Conservation (phyloP, 768 basidiomycete species). For the Infundibulicybe gibba region DNA sequence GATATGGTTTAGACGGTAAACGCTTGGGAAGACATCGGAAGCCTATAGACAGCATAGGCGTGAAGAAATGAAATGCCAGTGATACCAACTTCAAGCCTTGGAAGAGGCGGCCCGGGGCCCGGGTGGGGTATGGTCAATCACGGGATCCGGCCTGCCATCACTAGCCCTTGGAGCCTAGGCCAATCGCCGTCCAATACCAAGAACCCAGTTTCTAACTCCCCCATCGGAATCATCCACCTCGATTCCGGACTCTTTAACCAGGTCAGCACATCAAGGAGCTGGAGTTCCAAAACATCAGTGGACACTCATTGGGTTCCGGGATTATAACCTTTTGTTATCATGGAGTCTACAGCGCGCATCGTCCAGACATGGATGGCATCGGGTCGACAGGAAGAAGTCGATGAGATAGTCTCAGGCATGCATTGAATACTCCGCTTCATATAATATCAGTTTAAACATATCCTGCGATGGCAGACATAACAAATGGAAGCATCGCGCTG, state of each 20-base stretch:
- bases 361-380: conserved; percentile 74
- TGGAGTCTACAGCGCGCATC: conserved; percentile 41
- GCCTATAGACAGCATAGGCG: conserved; percentile 26
- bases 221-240: too few relatives aligned
- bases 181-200: too few relatives aligned
- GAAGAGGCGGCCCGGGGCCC: too few relatives aligned
- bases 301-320: background rate
- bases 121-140: too few relatives aligned
- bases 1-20: conserved; percentile 12
- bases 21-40: conserved; percentile 26
- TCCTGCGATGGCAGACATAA: conserved; percentile 31
- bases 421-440: conserved; percentile 3
- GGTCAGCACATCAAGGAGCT: too few relatives aligned
- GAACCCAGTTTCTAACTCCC: too few relatives aligned
- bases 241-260: too few relatives aligned
- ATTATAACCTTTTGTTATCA: conserved; percentile 7
- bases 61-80: too few relatives aligned
- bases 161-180: too few relatives aligned
- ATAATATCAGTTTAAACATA: conserved; percentile 6
- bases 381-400: conserved; percentile 55
- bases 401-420: conserved; percentile 58
- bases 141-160: too few relatives aligned
- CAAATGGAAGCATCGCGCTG: conserved; percentile 53
- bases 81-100: too few relatives aligned
- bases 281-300: background rate